Base-by-base conservation (phyloP, 2,329 filamentous ascomycete genomes). In the Aureobasidium sp. region DNA sequence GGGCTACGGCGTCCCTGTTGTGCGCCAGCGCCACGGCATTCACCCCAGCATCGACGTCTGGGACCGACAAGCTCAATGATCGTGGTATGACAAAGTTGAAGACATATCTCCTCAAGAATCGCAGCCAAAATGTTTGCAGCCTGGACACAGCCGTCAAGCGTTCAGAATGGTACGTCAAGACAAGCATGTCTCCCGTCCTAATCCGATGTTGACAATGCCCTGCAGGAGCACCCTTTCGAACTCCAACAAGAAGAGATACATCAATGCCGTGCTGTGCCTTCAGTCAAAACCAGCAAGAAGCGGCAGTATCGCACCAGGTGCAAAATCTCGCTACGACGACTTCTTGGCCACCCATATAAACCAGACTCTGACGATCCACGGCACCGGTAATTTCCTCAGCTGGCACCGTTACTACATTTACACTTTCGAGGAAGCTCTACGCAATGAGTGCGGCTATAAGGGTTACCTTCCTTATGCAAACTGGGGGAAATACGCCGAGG, bases 381-480 rank as follows among this genome's bases (percentile, higher is more conserved):
- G 57, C 12, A 70, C 68, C 11, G 66, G 65, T 29, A 66, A 63
- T 41, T 65, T 65, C 27, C 34, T 63, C 47, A 62, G 52, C 42
- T 78, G 76, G 76, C 76, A 78, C 64, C 70, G 76, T 2, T 76
- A 77, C 66, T 77, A 74, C 64, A 73, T 70, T 7, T 74, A 77
- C 70, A 67, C 71, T 0, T 78, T 77, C 64, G 77, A 79, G 58
- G 68, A 75, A 55, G 73, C 74, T 1, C 69, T 79, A 2, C 70
- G 69, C 17, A 64, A 74, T 12, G 76, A 78, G 63, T 79, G 77
- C 59, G 75, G 74, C 39, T 79, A 77, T 62, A 71, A 66, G 9
- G 76, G 75, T 55, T 71, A 71, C 45, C 73, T 76, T 51, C 77
- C 77, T 69, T 83, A 82, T 72, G 79, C 78, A 73, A 79, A 83